These are phyloP conservation scores for Neocucurbitaria cava DNA, from an alignment of 2,329 filamentous ascomycete genomes.

Conservation along the genomic window DNA sequence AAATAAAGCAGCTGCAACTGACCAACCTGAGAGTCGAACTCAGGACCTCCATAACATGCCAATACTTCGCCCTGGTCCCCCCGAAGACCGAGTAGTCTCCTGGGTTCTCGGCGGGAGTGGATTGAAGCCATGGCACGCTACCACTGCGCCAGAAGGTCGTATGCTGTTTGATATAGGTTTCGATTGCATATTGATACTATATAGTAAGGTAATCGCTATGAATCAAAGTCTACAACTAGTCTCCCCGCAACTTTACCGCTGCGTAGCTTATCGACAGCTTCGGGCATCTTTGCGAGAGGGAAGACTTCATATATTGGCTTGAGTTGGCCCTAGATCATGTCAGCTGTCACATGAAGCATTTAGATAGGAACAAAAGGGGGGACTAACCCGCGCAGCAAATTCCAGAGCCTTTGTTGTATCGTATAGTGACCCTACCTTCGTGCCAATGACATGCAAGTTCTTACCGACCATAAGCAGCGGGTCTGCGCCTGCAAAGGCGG, in stretches of 20 bases:
- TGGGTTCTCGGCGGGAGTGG: not conserved
- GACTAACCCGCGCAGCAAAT: conserved; percentile 52
- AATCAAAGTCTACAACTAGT: conserved; percentile 60
- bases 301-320: conserved; percentile 57
- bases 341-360: not conserved
- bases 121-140: not conserved
- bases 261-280: conserved; percentile 57
- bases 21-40: not conserved
- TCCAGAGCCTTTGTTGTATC: conserved; percentile 52
- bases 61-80: no score
- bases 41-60: not conserved
- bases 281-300: conserved; percentile 52
- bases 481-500: conserved; percentile 27
- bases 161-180: not conserved
- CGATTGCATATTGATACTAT: not conserved
- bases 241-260: conserved; percentile 58
- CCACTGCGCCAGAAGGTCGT: not conserved
- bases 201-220: not conserved
- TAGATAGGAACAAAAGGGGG: no score
- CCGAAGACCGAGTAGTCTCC: no score
- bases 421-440: conserved; percentile 52
- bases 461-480: conserved; percentile 31
- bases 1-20: not conserved
- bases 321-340: conserved; percentile 43
- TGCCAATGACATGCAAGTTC: conserved; percentile 31